phyloP scores from a whole-genome alignment of 441 rosid genomes.

The Capsella rubella region DNA sequence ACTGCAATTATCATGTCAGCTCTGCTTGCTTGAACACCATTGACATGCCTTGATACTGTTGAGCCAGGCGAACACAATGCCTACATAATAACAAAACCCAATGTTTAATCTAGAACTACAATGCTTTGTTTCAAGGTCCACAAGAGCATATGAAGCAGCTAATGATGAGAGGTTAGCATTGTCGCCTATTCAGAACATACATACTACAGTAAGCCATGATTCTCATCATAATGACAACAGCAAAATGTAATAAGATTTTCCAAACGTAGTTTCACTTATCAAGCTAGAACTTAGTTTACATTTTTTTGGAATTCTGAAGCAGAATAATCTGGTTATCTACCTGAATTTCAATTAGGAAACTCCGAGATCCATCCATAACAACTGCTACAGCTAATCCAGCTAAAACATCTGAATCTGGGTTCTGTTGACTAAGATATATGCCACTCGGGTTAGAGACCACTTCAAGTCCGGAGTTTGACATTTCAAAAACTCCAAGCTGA shows the following conservation, averaged over 20 bases:
- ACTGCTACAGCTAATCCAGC: slow-evolving; percentile 95
- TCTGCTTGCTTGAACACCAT: slow-evolving; percentile 81
- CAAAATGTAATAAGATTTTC: slow-evolving; percentile 14
- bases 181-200: neutral
- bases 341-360: slow-evolving; percentile 94
- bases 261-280: slow-evolving; percentile 15
- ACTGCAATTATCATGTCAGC: slow-evolving; percentile 96
- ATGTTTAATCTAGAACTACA: slow-evolving; percentile 8
- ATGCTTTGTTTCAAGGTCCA: slow-evolving; percentile 12
- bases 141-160: slow-evolving; percentile 2
- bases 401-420: slow-evolving; percentile 76
- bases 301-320: neutral
- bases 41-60: slow-evolving; percentile 71
- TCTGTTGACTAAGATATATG: slow-evolving; percentile 81
- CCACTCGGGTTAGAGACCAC: slow-evolving; percentile 85
- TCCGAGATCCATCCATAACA: slow-evolving; percentile 87
- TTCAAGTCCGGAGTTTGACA: slow-evolving; percentile 80
- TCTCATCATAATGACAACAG: slow-evolving; percentile 15
- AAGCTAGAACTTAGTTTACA: neutral
- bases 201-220: slow-evolving; percentile 12
- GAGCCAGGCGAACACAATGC: slow-evolving; percentile 79
- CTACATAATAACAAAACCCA: slow-evolving; percentile 46
- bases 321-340: slow-evolving; percentile 43
- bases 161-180: slow-evolving; percentile 21
- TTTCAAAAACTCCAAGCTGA: slow-evolving; percentile 97